Evolutionary conservation across 2,329 filamentous ascomycete species (phyloP).

Genomic region (Fusarium mangiferae): DNA sequence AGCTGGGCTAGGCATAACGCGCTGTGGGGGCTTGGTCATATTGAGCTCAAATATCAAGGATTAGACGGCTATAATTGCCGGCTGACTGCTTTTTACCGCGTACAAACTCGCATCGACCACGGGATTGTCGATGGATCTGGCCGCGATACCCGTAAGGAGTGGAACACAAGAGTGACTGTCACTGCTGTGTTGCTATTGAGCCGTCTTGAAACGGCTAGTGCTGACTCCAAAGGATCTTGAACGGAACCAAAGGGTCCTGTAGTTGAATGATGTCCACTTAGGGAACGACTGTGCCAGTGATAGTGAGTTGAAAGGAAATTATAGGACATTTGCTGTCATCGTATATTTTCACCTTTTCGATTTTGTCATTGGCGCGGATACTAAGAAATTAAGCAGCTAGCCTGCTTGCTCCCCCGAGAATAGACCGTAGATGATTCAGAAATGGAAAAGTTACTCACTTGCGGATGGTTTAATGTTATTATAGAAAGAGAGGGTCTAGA

Average conservation of each 20-base stretch:
- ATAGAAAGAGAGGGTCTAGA: not conserved
- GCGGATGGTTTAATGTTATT: rapidly evolving
- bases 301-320: too few relatives aligned
- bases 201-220: not conserved
- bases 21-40: not conserved
- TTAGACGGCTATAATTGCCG: not conserved
- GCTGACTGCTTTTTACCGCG: not conserved
- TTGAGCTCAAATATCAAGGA: not conserved
- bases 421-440: not conserved
- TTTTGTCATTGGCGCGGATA: not conserved
- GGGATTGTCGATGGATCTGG: not conserved
- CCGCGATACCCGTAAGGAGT: too few relatives aligned
- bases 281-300: not conserved
- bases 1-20: not conserved
- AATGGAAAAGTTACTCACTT: not conserved
- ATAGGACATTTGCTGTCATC: not conserved
- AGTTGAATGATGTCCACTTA: not conserved
- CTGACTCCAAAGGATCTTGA: not conserved
- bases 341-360: not conserved
- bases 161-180: too few relatives aligned
- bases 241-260: rapidly evolving
- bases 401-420: not conserved
- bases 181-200: not conserved
- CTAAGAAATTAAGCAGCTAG: rapidly evolving
- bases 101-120: not conserved